Evolutionary conservation across 2,329 filamentous ascomycete species (phyloP).

Genomic region (Trichoderma asperellum): DNA sequence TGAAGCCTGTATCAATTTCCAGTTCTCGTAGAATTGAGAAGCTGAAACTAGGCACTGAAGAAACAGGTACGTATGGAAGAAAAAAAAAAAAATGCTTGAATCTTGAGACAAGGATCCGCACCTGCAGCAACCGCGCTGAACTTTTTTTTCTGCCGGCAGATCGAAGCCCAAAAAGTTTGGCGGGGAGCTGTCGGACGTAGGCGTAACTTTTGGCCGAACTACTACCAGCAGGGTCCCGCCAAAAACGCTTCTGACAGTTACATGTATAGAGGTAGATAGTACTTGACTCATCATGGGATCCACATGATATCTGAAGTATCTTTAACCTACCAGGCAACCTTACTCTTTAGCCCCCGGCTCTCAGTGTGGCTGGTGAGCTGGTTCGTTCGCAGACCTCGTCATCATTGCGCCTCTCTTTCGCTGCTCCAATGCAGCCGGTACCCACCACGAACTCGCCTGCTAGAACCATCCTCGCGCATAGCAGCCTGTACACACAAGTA

Average conservation of each 20-base stretch:
- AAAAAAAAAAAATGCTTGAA: conserved; percentile 11
- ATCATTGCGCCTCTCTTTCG: conserved; percentile 36
- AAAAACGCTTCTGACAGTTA: neutral
- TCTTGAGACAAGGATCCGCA: neutral
- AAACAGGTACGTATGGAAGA: neutral
- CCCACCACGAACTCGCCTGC: conserved; percentile 24
- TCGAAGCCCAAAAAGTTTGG: conserved; percentile 26
- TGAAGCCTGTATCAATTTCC: conserved; percentile 29
- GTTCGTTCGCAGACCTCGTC: conserved; percentile 33
- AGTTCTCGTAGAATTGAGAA: neutral
- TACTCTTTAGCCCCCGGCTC: neutral
- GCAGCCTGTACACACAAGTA: neutral
- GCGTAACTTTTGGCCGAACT: conserved; percentile 31
- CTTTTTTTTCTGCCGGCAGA: conserved; percentile 35
- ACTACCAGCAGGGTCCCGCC: neutral
- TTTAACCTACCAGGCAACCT: neutral
- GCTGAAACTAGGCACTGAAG: neutral
- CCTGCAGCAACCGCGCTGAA: conserved; percentile 11
- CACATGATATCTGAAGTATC: neutral
- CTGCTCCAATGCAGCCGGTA: conserved; percentile 26
- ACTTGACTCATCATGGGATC: neutral
- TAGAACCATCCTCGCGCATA: conserved; percentile 23
- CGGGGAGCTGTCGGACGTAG: conserved; percentile 29
- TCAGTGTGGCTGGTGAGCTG: conserved; percentile 20
- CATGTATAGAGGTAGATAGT: neutral